A percentile compares a stretch with the other conserved stretches of the same genome.
These are phyloP conservation scores for Annona squamosa DNA, from an alignment of 164 flowering plant genomes.

Conservation along the genomic window DNA sequence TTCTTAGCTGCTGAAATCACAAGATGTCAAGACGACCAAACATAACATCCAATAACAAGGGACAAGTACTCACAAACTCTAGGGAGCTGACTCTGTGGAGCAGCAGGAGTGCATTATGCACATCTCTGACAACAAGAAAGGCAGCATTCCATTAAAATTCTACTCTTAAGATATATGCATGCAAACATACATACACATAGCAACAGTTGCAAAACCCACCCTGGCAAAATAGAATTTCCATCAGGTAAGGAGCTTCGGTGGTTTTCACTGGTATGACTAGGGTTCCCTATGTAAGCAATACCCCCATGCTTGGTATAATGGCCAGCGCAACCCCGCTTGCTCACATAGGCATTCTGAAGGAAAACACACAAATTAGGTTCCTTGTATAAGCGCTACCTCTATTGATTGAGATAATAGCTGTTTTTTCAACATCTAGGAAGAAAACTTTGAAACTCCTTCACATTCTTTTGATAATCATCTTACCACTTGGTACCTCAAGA, in stretches of 20 bases:
- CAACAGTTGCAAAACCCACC: slow-evolving; percentile 19
- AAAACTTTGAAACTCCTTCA: background rate
- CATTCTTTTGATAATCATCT: slow-evolving; percentile 5
- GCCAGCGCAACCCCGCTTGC: slow-evolving; percentile 32
- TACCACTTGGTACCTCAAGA: slow-evolving; percentile 53
- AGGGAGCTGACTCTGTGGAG: slow-evolving; percentile 41
- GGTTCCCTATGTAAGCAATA: slow-evolving; percentile 31
- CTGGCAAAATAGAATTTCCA: slow-evolving; percentile 9
- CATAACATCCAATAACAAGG: background rate
- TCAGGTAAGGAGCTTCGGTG: slow-evolving; percentile 8
- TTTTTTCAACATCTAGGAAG: background rate
- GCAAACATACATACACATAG: background rate
- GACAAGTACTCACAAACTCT: slow-evolving; percentile 43
- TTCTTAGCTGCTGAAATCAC: background rate
- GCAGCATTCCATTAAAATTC: background rate
- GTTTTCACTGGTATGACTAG: slow-evolving; percentile 14
- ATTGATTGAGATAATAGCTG: background rate
- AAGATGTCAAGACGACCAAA: background rate
- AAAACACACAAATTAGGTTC: background rate
- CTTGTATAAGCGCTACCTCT: too few relatives aligned
- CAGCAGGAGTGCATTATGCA: slow-evolving; percentile 48
- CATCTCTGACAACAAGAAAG: slow-evolving; percentile 23
- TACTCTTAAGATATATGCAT: background rate
- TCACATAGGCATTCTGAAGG: slow-evolving; percentile 52
- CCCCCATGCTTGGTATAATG: slow-evolving; percentile 20